These are phyloP conservation scores for Penicillium subrubescens DNA, from an alignment of 495 filamentous ascomycete species.

Conservation along the genomic window DNA sequence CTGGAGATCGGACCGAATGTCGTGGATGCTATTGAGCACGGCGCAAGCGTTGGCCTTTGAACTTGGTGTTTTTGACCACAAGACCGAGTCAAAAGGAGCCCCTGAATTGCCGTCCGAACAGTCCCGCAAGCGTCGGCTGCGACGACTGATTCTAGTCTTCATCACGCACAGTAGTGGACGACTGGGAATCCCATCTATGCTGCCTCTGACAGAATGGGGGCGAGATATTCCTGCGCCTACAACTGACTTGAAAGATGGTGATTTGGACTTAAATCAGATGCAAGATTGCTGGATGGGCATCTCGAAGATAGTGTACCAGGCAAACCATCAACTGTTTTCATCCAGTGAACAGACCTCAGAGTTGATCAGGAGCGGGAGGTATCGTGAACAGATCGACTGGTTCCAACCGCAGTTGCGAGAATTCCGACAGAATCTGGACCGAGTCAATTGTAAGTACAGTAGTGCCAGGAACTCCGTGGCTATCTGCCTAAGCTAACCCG, in stretches of 20 bases:
- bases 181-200: conserved; percentile 91
- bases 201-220: conserved; percentile 63
- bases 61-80: conserved; percentile 90
- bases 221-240: conserved; percentile 47
- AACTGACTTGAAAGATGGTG: conserved; percentile 28
- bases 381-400: conserved; percentile 74
- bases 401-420: conserved; percentile 74
- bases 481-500: conserved; percentile 23
- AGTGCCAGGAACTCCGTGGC: not conserved
- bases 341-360: conserved; percentile 81
- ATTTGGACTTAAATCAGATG: conserved; percentile 54
- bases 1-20: conserved; percentile 97
- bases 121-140: conserved; percentile 76
- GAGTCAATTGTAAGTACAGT: conserved; percentile 49
- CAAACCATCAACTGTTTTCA: conserved; percentile 81
- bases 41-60: conserved; percentile 89
- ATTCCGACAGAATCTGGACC: conserved; percentile 76
- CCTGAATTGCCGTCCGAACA: conserved; percentile 67
- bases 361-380: conserved; percentile 81
- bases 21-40: conserved; percentile 95
- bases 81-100: conserved; percentile 50
- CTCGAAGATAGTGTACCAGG: conserved; percentile 83
- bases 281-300: conserved; percentile 92
- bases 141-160: conserved; percentile 83
- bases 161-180: conserved; percentile 90